Evolutionary conservation across 768 basidiomycete species (phyloP), one percentile per base, ranked within the genome.

Genomic region (Kwoniella pini): DNA sequence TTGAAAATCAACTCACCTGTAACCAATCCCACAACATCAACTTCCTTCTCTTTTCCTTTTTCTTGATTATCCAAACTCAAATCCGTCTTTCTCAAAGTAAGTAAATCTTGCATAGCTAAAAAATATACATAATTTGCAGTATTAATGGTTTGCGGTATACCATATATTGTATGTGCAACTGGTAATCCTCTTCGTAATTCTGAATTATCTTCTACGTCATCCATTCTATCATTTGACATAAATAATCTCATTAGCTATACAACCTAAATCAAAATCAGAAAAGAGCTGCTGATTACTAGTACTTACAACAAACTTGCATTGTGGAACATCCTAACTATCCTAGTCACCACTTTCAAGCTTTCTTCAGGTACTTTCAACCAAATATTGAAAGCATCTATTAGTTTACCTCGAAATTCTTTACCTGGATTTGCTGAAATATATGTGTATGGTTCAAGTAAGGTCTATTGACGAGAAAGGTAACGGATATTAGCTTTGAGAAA

Each of bases 71-170:
- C 30, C 15, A 27, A 45, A n/a, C 30, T 0, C 46, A 42, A 40
- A 39, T 54, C 33, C 22, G 48, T 30, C 3, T 26, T 48, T 45
- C 60, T 57, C 53, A 90, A 82, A 11, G 81, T 80, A 64, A 88
- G 85, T 0, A 97, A 83, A 65, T 95, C 90, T 67, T 91, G 84
- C 75, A 88, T 93, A 0, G 94, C 95, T 42, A 91, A 84, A 72
- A 98, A 99, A 75, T 95, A 97, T 27, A 93, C 91, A 66, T 97
- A 98, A 74, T 96, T 97, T 0, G 95, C 95, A 0, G 88, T 87
- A 76, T 99, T 99, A 80, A 99, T 93, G 0, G 95, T 96, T 74
- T 97, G 95, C 0, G 95, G 91, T 2, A 96, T 81, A 1, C 95
- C 95, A 69, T 95, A 99, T 67, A 99, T 95, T 81, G 90, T 91